Percentiles rank a stretch among this genome's conserved stretches.
Evolutionary conservation across 768 basidiomycete genomes (phyloP).

Genomic region (Mycena maculata): DNA sequence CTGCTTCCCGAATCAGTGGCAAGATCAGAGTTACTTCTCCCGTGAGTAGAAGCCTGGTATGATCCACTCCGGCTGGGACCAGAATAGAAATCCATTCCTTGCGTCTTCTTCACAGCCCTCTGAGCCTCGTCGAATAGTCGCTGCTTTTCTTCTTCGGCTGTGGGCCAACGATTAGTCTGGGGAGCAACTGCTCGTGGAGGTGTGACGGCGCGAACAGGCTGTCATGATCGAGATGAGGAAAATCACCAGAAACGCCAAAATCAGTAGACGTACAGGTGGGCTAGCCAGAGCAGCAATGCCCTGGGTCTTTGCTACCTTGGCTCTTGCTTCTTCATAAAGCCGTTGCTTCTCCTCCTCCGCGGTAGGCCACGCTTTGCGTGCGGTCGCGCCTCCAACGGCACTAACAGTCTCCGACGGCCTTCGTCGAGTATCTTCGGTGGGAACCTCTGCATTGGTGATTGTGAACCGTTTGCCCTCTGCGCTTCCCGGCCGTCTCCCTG

Average conservation of each 20-base stretch:
- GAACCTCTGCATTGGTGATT: slow-evolving; percentile 53
- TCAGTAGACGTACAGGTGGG: slow-evolving; percentile 47
- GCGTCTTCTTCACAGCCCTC: slow-evolving; percentile 70
- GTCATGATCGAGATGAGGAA: slow-evolving; percentile 31
- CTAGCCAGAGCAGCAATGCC: slow-evolving; percentile 45
- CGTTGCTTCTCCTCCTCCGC: slow-evolving; percentile 75
- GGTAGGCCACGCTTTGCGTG: slow-evolving; percentile 57
- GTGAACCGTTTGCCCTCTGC: slow-evolving; percentile 50
- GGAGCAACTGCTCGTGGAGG: slow-evolving; percentile 33
- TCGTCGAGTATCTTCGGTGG: slow-evolving; percentile 36
- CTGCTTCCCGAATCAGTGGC: slow-evolving; percentile 38
- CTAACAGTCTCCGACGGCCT: slow-evolving; percentile 6
- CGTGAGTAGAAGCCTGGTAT: slow-evolving; percentile 39
- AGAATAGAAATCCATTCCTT: slow-evolving; percentile 51
- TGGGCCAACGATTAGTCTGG: slow-evolving; percentile 59
- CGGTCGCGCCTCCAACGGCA: slow-evolving; percentile 17
- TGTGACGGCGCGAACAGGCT: slow-evolving; percentile 30
- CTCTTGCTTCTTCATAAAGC: slow-evolving; percentile 73
- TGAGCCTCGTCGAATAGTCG: slow-evolving; percentile 77
- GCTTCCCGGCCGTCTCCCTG: slow-evolving; percentile 34
- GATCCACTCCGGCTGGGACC: slow-evolving; percentile 34
- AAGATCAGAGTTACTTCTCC: slow-evolving; percentile 39
- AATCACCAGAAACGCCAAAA: background rate
- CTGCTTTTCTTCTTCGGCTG: slow-evolving; percentile 83
- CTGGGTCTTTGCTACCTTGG: slow-evolving; percentile 68